Evolutionary conservation across 441 rosid genomes (phyloP).

Genomic region (Sinapis alba): DNA sequence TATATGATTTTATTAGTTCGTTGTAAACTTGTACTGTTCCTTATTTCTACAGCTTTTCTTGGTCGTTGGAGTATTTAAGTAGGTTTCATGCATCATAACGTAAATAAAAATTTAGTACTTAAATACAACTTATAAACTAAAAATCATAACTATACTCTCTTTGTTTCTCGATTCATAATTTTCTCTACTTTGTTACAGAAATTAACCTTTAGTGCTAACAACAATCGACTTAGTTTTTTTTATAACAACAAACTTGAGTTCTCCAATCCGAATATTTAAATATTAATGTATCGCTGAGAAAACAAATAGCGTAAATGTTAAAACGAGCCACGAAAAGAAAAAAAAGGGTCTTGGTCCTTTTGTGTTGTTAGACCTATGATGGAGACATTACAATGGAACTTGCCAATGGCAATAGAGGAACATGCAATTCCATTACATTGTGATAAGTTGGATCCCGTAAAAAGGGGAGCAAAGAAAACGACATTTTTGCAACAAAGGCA

Average conservation of each 20-base stretch:
- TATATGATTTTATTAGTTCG: not conserved
- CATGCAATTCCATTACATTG: conserved; percentile 34
- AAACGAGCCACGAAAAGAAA: not conserved
- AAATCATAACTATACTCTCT: not conserved
- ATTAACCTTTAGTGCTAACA: not conserved
- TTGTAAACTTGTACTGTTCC: conserved; percentile 6
- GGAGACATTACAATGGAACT: conserved; percentile 25
- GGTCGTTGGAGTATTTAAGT: conserved; percentile 6
- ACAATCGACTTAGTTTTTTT: not conserved
- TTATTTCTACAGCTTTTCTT: not conserved
- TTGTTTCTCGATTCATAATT: not conserved
- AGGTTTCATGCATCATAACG: conserved; percentile 14
- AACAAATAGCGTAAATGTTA: not conserved
- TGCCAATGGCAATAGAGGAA: conserved; percentile 36
- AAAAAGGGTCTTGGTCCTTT: conserved; percentile 2
- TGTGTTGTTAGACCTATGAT: conserved; percentile 28
- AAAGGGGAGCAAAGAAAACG: conserved; percentile 22
- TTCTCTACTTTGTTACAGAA: not conserved
- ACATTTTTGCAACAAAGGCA: conserved; percentile 15
- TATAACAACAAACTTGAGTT: not conserved
- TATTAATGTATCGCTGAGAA: not conserved
- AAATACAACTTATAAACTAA: not conserved
- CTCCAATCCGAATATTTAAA: not conserved
- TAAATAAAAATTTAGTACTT: not conserved
- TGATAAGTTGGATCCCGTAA: conserved; percentile 34